Evolutionary conservation across 2,329 filamentous ascomycete species (phyloP), one percentile per base, ranked within the genome.

Genomic region (Fusarium nematophilum): DNA sequence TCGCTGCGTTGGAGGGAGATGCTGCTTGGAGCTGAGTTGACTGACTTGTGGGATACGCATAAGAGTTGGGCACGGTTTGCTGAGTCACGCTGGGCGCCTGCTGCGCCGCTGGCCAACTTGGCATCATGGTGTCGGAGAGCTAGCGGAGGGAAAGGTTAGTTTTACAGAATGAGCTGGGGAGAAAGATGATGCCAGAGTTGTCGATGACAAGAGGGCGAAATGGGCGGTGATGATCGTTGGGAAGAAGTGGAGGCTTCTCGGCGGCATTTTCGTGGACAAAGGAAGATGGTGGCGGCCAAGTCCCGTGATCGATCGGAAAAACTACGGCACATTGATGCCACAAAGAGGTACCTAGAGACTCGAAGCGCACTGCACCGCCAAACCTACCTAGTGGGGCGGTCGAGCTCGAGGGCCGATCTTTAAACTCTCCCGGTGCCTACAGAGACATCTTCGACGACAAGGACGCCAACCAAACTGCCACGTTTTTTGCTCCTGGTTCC

Each of bases 71-170:
- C 47, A 72, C 65, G 52, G 73, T 61, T 59, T 74, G 71, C 59
- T 75, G 73, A 49, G 76, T 71, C 40, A 79, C 73, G 70, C 79
- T 78, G 42, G 80, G 76, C 68, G 73, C 70, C 59, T 73, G 73
- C 61, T 76, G 75, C 54, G 70, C 64, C 44, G 70, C 66, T 57
- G 75, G 69, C 75, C 76, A 78, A 51, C 66, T 69, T 49, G 75
- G 68, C 72, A 77, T 76, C 73, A 74, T 77, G 38, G 34, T 59
- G 68, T 47, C 46, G 46, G 17, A 54, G 31, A 55, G 54, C 64
- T 68, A 66, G 51, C 48, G 50, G 46, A 56, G 39, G 40, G 49
- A 53, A 18, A 14, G 31, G 68, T 70, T 70, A 70, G 68, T 70
- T 61, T 67, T 58, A 67, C 59, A 40, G 31, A 30, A 46, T 30